Evolutionary conservation across 768 basidiomycete genomes (phyloP), one percentile per base, ranked within the genome.

Genomic region (Suillus bovinus): DNA sequence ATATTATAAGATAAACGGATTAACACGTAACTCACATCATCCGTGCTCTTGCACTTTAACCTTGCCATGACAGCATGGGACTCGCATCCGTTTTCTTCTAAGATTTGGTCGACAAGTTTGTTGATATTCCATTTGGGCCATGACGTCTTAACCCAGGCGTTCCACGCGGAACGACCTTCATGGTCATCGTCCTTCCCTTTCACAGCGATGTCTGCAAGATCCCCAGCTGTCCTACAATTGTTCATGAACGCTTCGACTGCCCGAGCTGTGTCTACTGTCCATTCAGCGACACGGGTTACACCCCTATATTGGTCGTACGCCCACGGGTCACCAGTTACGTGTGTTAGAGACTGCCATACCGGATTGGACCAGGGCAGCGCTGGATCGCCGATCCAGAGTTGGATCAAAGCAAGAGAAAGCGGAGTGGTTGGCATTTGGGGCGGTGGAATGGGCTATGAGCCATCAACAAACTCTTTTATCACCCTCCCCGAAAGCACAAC

Each of bases 311-410:
- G 46, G 7, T 24, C 46, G 14, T 47, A 27, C 14, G 46, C 46
- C 46, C 46, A 47, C 7, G 46, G 46, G 46, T 16, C 24, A 6
- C 46, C 46, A 27, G 22, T 7, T 27, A 47, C 7, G 14, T 16
- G 46, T 27, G 46, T 47, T 47, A 47, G 24, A 47, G 46, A 47
- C 46, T 47, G 46, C 46, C 46, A 47, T 47, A 47, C 46, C 7
- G 46, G 24, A 27, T 47, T 47, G 24, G 24, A 47, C 46, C 46
- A 47, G 16, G 46, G 46, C 24, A 47, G 24, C 14, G 46, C 14
- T 47, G 46, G 46, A 27, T 47, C 8, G 46, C 24, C 46, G 24
- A 47, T 47, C 46, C 46, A 47, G 46, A 47, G 46, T 47, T 47
- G 6, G 7, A 47, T 27, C 2, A 47, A 7, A 27, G 46, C 46